Evolutionary conservation across 1,139 yeast genomes (phyloP).

Genomic region (Protomyces gravidus): DNA sequence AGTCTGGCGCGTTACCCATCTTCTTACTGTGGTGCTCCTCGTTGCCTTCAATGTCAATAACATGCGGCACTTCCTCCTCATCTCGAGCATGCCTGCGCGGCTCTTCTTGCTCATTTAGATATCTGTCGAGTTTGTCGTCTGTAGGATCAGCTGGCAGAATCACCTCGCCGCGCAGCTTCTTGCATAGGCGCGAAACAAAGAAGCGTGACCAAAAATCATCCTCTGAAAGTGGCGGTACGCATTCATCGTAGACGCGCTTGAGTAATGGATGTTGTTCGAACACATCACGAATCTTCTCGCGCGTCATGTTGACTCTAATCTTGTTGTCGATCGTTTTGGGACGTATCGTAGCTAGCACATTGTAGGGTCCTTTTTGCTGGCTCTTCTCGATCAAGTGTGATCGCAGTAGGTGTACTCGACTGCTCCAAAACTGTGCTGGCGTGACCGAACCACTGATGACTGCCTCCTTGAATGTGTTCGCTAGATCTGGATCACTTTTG

Average conservation of each 20-base stretch:
- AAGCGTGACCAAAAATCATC: slow-evolving; percentile 97
- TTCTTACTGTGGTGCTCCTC: slow-evolving; percentile 69
- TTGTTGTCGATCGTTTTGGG: slow-evolving; percentile 63
- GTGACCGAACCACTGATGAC: slow-evolving; percentile 50
- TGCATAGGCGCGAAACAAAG: slow-evolving; percentile 79
- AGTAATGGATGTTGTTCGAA: slow-evolving; percentile 91
- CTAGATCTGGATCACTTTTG: slow-evolving; percentile 62
- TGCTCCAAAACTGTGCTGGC: slow-evolving; percentile 79
- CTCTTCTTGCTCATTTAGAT: slow-evolving; percentile 40
- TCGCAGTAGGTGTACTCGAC: slow-evolving; percentile 70
- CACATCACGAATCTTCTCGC: slow-evolving; percentile 84
- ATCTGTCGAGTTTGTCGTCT: slow-evolving; percentile 79
- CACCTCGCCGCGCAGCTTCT: slow-evolving; percentile 85
- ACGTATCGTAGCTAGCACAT: slow-evolving; percentile 85
- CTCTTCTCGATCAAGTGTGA: slow-evolving; percentile 79
- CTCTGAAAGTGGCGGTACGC: slow-evolving; percentile 82
- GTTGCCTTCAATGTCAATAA: slow-evolving; percentile 71
- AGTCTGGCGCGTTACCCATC: slow-evolving; percentile 77
- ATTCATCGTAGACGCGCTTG: slow-evolving; percentile 81
- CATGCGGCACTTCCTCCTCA: slow-evolving; percentile 40
- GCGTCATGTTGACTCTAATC: slow-evolving; percentile 83
- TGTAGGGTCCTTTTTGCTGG: slow-evolving; percentile 89
- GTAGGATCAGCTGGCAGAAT: slow-evolving; percentile 71
- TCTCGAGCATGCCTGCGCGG: slow-evolving; percentile 35
- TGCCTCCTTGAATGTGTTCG: slow-evolving; percentile 77